Evolutionary conservation across 306 rosid genomes (phyloP).

Genomic region (Trifolium dubium): DNA sequence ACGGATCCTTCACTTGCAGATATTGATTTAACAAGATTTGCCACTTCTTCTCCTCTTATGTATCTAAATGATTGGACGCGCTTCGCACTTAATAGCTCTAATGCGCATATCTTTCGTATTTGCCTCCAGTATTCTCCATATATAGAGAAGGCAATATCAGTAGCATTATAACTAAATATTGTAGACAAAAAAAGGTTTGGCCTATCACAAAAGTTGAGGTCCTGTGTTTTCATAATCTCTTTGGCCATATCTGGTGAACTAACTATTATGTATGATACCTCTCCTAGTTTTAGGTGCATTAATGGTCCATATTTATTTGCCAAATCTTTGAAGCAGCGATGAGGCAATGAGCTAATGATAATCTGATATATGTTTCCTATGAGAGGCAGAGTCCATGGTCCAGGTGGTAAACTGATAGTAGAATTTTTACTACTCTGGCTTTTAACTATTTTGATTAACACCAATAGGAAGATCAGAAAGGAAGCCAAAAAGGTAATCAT

Average conservation of each 20-base stretch:
- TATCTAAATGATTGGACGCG: constrained; percentile 42
- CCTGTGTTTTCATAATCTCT: background rate
- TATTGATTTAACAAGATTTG: constrained; percentile 3
- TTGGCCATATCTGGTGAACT: too few species aligned
- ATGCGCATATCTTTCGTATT: constrained; percentile 40
- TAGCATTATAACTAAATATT: background rate
- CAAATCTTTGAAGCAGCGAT: too few species aligned
- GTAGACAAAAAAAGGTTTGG: background rate
- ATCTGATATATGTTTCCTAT: too few species aligned
- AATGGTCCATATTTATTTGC: too few species aligned
- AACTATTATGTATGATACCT: too few species aligned
- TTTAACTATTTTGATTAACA: too few species aligned
- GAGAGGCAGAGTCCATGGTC: too few species aligned
- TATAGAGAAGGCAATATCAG: background rate
- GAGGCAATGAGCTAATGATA: too few species aligned
- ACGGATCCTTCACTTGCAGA: constrained; percentile 30
- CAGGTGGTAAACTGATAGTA: background rate
- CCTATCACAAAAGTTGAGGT: constrained; percentile 31
- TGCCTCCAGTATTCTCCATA: constrained; percentile 43
- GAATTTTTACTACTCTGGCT: background rate
- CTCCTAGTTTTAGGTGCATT: too few species aligned
- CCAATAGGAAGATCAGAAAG: too few species aligned
- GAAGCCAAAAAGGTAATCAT: too few species aligned
- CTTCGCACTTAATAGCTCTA: constrained; percentile 42
- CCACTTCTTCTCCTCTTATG: constrained; percentile 43